Percentiles rank a stretch among this genome's conserved stretches.
These are phyloP conservation scores for Diospyros lotus DNA, from an alignment of 148 eudicot species.

Conservation along the genomic window DNA sequence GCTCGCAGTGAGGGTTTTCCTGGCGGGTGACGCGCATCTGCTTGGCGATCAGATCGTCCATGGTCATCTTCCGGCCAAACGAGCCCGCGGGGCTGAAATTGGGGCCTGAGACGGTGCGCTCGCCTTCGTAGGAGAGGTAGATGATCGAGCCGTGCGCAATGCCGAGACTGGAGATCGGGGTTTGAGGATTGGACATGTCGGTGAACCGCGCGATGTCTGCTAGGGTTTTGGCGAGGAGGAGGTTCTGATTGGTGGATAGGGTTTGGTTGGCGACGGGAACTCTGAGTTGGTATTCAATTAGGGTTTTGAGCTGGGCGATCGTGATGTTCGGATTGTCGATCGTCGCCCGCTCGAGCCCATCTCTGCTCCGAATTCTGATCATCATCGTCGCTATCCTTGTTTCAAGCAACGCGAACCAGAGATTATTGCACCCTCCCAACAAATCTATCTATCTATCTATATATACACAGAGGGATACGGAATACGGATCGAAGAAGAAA, in stretches of 20 bases:
- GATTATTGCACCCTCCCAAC: too few species aligned
- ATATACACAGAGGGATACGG: background rate
- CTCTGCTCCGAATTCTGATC: conserved; percentile 86
- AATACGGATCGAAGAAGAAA: background rate
- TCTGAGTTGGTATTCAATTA: conserved; percentile 65
- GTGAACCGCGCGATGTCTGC: conserved; percentile 41
- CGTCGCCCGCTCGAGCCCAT: conserved; percentile 66
- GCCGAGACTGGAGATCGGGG: conserved; percentile 37
- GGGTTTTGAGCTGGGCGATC: conserved; percentile 64
- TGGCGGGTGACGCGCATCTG: conserved; percentile 78
- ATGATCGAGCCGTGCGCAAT: conserved; percentile 61
- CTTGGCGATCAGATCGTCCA: conserved; percentile 86
- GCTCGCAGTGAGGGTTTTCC: conserved; percentile 70
- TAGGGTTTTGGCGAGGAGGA: conserved; percentile 70
- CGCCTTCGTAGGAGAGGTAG: conserved; percentile 63
- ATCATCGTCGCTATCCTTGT: conserved; percentile 34
- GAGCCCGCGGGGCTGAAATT: conserved; percentile 62
- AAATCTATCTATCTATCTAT: background rate
- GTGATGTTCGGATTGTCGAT: conserved; percentile 52
- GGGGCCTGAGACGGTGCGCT: conserved; percentile 50
- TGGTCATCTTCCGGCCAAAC: conserved; percentile 87
- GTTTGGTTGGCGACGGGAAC: conserved; percentile 61
- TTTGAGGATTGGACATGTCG: conserved; percentile 53
- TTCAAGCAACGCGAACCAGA: too few species aligned
- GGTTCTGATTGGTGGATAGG: conserved; percentile 65